phyloP scores from a whole-genome alignment of 768 basidiomycete genomes.

The Pleurotus platypus region DNA sequence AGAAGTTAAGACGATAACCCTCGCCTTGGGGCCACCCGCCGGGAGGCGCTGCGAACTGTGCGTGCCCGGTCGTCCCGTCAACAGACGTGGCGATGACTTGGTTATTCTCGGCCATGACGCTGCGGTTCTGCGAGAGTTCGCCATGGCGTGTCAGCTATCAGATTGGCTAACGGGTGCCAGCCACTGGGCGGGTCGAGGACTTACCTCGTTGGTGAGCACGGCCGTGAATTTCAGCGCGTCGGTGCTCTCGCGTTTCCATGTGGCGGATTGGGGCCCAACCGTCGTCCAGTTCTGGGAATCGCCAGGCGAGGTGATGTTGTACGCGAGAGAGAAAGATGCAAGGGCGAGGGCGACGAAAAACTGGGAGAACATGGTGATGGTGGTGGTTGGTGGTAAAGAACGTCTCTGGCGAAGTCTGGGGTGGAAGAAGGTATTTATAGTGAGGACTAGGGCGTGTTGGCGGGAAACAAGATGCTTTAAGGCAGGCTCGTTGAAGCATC shows the following conservation, averaged over 20 bases:
- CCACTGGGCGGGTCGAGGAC: conserved; percentile 9
- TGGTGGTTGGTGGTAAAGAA: conserved; percentile 12
- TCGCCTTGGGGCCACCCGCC: conserved; percentile 63
- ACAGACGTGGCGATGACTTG: conserved; percentile 57
- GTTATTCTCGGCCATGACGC: conserved; percentile 23
- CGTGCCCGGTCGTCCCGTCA: conserved; percentile 37
- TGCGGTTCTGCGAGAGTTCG: conserved; percentile 9
- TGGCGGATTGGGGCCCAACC: conserved; percentile 45
- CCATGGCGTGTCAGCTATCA: neutral
- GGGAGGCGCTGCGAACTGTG: conserved; percentile 49
- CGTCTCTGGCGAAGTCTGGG: conserved; percentile 5
- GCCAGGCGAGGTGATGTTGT: conserved; percentile 53
- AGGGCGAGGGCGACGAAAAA: conserved; percentile 42
- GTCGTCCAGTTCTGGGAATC: conserved; percentile 51
- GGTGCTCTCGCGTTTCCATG: conserved; percentile 64
- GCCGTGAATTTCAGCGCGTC: conserved; percentile 69
- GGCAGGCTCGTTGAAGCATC: neutral
- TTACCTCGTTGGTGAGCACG: conserved; percentile 62
- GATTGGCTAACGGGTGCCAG: neutral
- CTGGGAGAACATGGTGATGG: conserved; percentile 10
- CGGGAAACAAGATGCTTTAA: conserved; percentile 5
- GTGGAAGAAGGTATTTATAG: conserved; percentile 8
- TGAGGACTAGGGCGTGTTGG: conserved; percentile 10
- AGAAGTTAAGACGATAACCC: conserved; percentile 72
- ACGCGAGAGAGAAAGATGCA: conserved; percentile 56